Percentiles rank a stretch among this genome's conserved stretches.
These are phyloP conservation scores for Fusarium austroafricanum DNA, from an alignment of 2,329 filamentous ascomycete genomes.

Conservation along the genomic window DNA sequence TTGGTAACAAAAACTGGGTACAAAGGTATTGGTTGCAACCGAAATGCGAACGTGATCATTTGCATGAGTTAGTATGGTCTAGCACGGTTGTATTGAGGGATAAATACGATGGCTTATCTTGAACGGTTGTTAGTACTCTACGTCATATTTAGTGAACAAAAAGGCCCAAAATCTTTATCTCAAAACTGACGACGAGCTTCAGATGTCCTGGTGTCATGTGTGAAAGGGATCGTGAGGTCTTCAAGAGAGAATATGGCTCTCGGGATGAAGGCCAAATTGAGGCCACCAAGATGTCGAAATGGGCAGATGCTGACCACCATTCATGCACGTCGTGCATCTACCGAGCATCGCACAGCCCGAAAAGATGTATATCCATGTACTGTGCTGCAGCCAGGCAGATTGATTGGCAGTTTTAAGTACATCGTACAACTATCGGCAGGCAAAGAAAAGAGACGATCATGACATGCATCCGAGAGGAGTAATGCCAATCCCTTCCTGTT, in stretches of 20 bases:
- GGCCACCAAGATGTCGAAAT: conserved; percentile 1
- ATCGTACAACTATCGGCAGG: accelerated
- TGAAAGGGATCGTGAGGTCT: not conserved
- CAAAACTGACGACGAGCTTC: not conserved
- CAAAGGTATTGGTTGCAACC: not conserved
- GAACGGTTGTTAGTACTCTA: not conserved
- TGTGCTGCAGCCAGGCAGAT: not conserved
- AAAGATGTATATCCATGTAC: not conserved
- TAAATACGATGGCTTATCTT: not conserved
- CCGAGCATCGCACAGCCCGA: not conserved
- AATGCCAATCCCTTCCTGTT: not conserved
- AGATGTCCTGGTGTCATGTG: too few relatives aligned
- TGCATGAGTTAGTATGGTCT: not conserved
- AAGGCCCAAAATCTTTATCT: accelerated
- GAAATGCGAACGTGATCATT: not conserved
- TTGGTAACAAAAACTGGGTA: not conserved
- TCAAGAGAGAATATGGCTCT: accelerated
- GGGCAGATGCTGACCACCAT: conserved; percentile 25
- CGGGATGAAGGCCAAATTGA: not conserved
- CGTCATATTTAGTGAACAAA: too few relatives aligned
- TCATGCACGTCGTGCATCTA: conserved; percentile 2
- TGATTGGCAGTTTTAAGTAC: not conserved
- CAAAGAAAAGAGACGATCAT: not conserved
- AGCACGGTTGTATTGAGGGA: not conserved
- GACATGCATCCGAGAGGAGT: not conserved